Percentiles rank a stretch among this genome's conserved stretches.
These are phyloP conservation scores for Cylindrotheca closterium DNA, from an alignment of 108 stramenopile species.

Conservation along the genomic window DNA sequence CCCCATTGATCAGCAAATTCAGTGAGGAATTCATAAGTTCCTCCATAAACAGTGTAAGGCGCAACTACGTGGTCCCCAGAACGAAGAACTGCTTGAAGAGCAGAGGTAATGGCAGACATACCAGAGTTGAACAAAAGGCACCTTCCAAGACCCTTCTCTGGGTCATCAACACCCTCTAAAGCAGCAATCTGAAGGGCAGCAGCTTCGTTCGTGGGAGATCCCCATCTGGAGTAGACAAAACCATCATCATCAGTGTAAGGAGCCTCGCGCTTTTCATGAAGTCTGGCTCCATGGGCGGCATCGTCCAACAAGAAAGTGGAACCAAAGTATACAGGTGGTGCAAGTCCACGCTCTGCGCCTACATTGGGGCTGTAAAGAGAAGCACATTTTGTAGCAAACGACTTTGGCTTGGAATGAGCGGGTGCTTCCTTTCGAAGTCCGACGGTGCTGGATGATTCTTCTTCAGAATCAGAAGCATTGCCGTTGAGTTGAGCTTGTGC, in stretches of 20 bases:
- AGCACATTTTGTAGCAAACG: conserved; percentile 57
- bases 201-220: conserved; percentile 52
- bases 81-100: conserved; percentile 65
- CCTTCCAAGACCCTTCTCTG: conserved; percentile 17
- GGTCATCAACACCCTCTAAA: conserved; percentile 43
- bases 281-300: conserved; percentile 50
- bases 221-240: conserved; percentile 54
- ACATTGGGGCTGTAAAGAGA: conserved; percentile 37
- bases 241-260: conserved; percentile 53
- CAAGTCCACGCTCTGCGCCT: conserved; percentile 43
- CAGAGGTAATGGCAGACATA: conserved; percentile 71
- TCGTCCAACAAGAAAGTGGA: conserved; percentile 48
- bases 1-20: conserved; percentile 45
- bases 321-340: conserved; percentile 53
- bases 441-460: neutral
- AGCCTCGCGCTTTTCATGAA: conserved; percentile 52
- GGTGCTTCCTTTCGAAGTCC: neutral
- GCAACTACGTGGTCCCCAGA: conserved; percentile 78
- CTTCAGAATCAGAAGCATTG: neutral
- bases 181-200: conserved; percentile 51
- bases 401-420: conserved; percentile 20
- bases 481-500: too few species aligned
- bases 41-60: conserved; percentile 84
- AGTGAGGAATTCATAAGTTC: conserved; percentile 68
- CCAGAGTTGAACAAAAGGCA: conserved; percentile 65